Conservation (phyloP, 2,329 filamentous ascomycete species). For the Pseudocercospora pini-densiflorae region DNA sequence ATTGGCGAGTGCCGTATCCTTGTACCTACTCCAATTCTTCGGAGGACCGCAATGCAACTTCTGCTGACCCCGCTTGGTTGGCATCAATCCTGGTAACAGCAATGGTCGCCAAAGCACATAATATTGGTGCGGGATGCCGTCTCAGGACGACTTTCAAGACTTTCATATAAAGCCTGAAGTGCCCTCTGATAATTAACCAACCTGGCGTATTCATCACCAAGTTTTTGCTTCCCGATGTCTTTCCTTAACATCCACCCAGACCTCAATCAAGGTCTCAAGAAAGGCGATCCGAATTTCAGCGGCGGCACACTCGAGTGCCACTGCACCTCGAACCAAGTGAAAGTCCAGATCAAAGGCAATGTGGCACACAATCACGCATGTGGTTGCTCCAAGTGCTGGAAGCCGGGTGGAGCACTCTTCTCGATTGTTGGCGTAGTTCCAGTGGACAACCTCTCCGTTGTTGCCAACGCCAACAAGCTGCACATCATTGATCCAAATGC, state of each 20-base stretch:
- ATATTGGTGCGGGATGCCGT: constrained; percentile 3
- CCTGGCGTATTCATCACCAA: constrained; percentile 2
- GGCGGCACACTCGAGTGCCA: constrained; percentile 68
- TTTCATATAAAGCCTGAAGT: not conserved
- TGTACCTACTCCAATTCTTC: constrained; percentile 3
- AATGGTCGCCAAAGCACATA: constrained; percentile 4
- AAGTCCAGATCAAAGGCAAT: constrained; percentile 62
- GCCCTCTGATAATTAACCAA: not conserved
- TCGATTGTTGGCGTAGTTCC: constrained; percentile 67
- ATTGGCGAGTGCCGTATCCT: not conserved
- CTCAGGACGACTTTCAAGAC: not conserved
- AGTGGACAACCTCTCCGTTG: constrained; percentile 58
- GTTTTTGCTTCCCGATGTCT: constrained; percentile 15
- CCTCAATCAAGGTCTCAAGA: constrained; percentile 65
- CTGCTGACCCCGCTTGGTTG: constrained; percentile 18
- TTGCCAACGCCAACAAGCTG: constrained; percentile 63
- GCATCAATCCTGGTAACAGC: constrained; percentile 11
- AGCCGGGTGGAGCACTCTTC: constrained; percentile 67
- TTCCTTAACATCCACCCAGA: constrained; percentile 58
- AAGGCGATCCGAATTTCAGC: constrained; percentile 58
- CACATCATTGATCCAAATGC: constrained; percentile 60
- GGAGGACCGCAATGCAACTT: constrained; percentile 7
- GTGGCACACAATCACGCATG: constrained; percentile 73
- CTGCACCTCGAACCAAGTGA: constrained; percentile 61
- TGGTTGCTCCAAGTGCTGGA: constrained; percentile 75